Evolutionary conservation across 345 rosid genomes (phyloP).

Genomic region (Raphanus raphanistrum): DNA sequence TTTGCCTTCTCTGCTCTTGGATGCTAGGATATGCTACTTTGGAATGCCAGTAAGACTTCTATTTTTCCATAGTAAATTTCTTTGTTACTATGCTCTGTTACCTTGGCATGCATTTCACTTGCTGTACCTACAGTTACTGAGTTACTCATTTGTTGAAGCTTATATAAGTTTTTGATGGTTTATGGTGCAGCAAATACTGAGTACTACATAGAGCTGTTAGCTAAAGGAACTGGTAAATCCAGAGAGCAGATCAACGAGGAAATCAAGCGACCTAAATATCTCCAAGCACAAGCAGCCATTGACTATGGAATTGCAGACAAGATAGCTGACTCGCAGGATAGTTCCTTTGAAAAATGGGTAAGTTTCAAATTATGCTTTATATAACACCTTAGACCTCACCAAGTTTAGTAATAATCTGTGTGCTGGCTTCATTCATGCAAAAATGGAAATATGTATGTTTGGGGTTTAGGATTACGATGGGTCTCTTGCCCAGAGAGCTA

Average conservation of each 20-base stretch:
- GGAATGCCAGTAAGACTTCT: conserved; percentile 22
- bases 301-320: conserved; percentile 90
- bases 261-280: conserved; percentile 64
- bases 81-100: too few relatives aligned
- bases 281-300: conserved; percentile 71
- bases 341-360: conserved; percentile 68
- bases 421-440: conserved; percentile 17
- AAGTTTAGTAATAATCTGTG: conserved; percentile 10
- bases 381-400: neutral
- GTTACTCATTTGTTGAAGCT: neutral
- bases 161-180: conserved; percentile 7
- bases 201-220: conserved; percentile 64
- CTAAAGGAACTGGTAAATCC: conserved; percentile 73
- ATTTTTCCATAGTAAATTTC: too few relatives aligned
- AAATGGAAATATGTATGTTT: neutral
- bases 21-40: conserved; percentile 76
- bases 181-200: conserved; percentile 66
- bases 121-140: conserved; percentile 49
- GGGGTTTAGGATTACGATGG: conserved; percentile 64
- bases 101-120: too few relatives aligned
- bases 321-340: conserved; percentile 55
- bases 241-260: conserved; percentile 74
- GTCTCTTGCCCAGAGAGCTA: conserved; percentile 63
- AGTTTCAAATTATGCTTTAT: neutral
- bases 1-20: conserved; percentile 82